Conservation (phyloP, 768 basidiomycete genomes). For the Phallus indusiatus region DNA sequence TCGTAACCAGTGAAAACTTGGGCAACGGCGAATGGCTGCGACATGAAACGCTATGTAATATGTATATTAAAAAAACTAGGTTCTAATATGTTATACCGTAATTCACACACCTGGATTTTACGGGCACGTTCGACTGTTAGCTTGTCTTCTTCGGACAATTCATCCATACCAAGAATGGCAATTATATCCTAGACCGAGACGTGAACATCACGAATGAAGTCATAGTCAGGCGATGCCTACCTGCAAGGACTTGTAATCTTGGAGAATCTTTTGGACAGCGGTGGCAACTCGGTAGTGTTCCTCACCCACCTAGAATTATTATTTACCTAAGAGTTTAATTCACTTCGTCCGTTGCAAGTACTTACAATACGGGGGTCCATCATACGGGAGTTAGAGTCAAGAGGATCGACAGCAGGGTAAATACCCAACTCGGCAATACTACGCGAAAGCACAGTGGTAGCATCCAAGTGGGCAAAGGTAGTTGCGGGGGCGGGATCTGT, state of each 20-base stretch:
- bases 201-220: neutral
- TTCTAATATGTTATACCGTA: neutral
- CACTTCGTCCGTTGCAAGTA: slow-evolving; percentile 5
- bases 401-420: slow-evolving; percentile 98
- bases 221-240: neutral
- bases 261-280: slow-evolving; percentile 93
- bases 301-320: slow-evolving; percentile 53
- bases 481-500: slow-evolving; percentile 99
- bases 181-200: slow-evolving; percentile 67
- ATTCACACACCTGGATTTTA: slow-evolving; percentile 38
- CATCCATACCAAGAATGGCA: slow-evolving; percentile 99
- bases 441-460: slow-evolving; percentile 98
- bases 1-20: slow-evolving; percentile 99
- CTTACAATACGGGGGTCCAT: slow-evolving; percentile 96
- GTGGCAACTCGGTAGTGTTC: slow-evolving; percentile 97
- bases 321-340: neutral
- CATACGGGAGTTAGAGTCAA: slow-evolving; percentile 99
- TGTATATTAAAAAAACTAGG: neutral
- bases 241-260: slow-evolving; percentile 94
- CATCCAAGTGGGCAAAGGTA: slow-evolving; percentile 99
- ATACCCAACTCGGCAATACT: slow-evolving; percentile 98
- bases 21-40: slow-evolving; percentile 99
- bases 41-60: slow-evolving; percentile 87
- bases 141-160: slow-evolving; percentile 99
- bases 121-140: slow-evolving; percentile 68